Evolutionary conservation across 257 asterid genomes (phyloP).

Genomic region (Przewalskia tangutica): DNA sequence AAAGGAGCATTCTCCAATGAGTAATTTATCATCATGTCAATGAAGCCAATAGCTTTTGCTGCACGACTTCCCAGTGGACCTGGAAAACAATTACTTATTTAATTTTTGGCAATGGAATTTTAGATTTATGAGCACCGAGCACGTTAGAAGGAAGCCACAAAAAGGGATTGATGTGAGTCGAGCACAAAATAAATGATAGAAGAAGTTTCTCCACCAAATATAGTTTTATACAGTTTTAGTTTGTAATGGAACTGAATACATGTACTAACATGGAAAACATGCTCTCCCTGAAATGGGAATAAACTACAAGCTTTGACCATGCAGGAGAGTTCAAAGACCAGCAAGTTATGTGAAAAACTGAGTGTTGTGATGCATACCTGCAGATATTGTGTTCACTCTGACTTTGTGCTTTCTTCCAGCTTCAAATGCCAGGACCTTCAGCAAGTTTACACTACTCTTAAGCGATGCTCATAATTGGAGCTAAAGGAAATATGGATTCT

Average conservation of each 20-base stretch:
- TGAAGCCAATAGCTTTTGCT: slow-evolving; percentile 97
- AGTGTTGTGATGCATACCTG: slow-evolving; percentile 43
- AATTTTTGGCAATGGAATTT: background rate
- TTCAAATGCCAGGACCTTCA: slow-evolving; percentile 91
- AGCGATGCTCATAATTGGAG: background rate
- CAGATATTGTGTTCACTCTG: slow-evolving; percentile 93
- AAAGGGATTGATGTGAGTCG: background rate
- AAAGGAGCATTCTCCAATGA: slow-evolving; percentile 80
- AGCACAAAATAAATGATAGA: background rate
- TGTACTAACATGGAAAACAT: background rate
- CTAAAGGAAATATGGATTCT: background rate
- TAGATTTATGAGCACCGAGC: background rate
- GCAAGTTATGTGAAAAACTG: background rate
- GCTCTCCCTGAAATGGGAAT: background rate
- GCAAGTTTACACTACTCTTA: slow-evolving; percentile 3
- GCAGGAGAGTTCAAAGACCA: background rate
- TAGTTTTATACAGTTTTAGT: background rate
- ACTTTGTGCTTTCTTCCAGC: slow-evolving; percentile 75
- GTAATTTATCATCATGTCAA: slow-evolving; percentile 95
- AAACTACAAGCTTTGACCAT: background rate
- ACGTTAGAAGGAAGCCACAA: background rate
- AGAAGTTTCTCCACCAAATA: background rate
- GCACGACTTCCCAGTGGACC: slow-evolving; percentile 97
- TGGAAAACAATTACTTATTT: slow-evolving; percentile 11
- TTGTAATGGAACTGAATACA: background rate